Base-by-base conservation (phyloP, 768 basidiomycete genomes). In the Xerocomus potaroensis region DNA sequence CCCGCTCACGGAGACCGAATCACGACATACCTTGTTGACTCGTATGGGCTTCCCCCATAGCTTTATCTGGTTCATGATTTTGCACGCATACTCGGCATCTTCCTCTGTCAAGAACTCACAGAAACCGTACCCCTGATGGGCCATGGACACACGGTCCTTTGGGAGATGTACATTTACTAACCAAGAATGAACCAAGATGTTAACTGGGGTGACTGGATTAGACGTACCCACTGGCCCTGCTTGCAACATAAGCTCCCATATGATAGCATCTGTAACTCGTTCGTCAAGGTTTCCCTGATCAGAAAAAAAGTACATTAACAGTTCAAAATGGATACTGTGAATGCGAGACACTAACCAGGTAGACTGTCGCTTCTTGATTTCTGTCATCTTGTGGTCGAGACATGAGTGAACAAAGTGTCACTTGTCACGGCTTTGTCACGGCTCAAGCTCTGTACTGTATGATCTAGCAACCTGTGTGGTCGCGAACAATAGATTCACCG, bases 31-130 rank as follows among this genome's bases (percentile, higher is more conserved):
- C 85, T 97, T 99, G 78, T 97, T 98, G 54, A 99, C 95, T 55
- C 96, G 79, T 49, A 99, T 96, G 26, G 96, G 96, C 65, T 98
- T 98, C 21, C 96, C 96, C 81, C 89, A 99, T 43, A 99, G 69
- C 69, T 99, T 99, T 65, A 99, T 98, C 76, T 97, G 95, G 66
- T 99, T 99, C 95, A 98, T 97, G 59, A 98, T 97, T 77, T 97
- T 96, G 79, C 95, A 97, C 48, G 93, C 95, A 69, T 99, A 99
- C 70, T 99, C 96, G 52, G 96, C 93, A 71, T 98, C 96, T 67
- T 96, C 94, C 73, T 98, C 94, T 31, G 93, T 93, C 69, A 95
- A 73, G 69, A 99, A 98, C 75, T 99, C 96, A 79, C 95, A 97
- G 72, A 99, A 99, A 32, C 96, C 96, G 70, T 97, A 99, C 38